phyloP scores from a whole-genome alignment of 129 eudicot genomes.

The Flaveria bidentis region DNA sequence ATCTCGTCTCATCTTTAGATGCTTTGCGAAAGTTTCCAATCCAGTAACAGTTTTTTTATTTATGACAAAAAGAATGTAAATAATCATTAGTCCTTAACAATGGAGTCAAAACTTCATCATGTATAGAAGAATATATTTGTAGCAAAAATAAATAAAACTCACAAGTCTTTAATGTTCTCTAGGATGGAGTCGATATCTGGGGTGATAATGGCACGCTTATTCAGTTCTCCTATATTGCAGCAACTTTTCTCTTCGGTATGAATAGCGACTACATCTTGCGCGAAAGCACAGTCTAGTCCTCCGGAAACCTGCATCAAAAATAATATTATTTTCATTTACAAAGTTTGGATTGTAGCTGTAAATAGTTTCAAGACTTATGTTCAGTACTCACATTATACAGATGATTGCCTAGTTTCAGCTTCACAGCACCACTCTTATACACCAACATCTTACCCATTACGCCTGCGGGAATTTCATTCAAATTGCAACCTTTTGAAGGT shows the following conservation, averaged over 20 bases:
- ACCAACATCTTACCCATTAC: conserved; percentile 81
- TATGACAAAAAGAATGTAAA: background rate
- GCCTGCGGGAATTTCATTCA: conserved; percentile 62
- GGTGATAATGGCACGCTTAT: conserved; percentile 62
- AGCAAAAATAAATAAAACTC: conserved; percentile 22
- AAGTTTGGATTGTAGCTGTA: background rate
- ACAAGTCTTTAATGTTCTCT: conserved; percentile 43
- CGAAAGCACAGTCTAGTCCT: conserved; percentile 58
- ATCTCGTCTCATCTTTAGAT: background rate
- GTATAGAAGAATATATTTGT: conserved; percentile 17
- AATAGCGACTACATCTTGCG: conserved; percentile 69
- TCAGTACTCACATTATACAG: conserved; percentile 67
- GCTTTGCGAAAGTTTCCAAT: background rate
- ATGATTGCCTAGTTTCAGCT: conserved; percentile 81
- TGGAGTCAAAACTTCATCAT: conserved; percentile 27
- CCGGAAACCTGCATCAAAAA: conserved; percentile 60
- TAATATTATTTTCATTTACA: background rate
- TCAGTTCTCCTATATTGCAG: conserved; percentile 69
- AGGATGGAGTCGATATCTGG: conserved; percentile 68
- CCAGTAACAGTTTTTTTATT: background rate
- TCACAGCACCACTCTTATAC: conserved; percentile 80
- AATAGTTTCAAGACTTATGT: conserved; percentile 8
- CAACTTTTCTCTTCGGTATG: conserved; percentile 55
- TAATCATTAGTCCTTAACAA: background rate
- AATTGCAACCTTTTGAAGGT: conserved; percentile 38